phyloP scores from a whole-genome alignment of 345 rosid genomes.

The Lepidium sativum region DNA sequence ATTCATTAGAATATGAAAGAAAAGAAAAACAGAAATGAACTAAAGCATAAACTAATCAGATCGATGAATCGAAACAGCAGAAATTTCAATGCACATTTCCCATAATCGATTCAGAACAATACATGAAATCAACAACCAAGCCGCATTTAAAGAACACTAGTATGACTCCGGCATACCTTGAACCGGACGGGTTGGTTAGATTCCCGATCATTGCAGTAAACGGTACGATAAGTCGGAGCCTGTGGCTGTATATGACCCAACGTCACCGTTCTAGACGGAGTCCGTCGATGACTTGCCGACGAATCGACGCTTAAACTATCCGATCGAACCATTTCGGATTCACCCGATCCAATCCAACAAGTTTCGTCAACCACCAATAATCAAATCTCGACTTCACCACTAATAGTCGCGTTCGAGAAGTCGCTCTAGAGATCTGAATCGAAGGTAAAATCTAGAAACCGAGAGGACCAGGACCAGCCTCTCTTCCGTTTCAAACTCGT shows the following conservation, averaged over 20 bases:
- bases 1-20: not conserved
- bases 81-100: conserved; percentile 2
- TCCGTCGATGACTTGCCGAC: conserved; percentile 32
- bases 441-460: conserved; percentile 14
- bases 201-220: conserved; percentile 90
- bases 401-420: not conserved
- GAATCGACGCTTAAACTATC: conserved; percentile 37
- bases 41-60: not conserved
- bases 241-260: conserved; percentile 95
- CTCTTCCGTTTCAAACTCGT: conserved; percentile 24
- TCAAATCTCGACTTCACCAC: conserved; percentile 4
- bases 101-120: not conserved
- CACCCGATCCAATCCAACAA: conserved; percentile 24
- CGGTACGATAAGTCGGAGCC: conserved; percentile 88
- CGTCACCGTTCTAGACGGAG: conserved; percentile 59
- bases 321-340: conserved; percentile 40
- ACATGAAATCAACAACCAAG: not conserved
- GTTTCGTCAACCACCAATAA: not conserved
- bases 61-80: not conserved
- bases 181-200: conserved; percentile 71
- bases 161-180: conserved; percentile 42
- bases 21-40: not conserved
- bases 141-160: not conserved
- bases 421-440: conserved; percentile 18
- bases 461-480: conserved; percentile 22